phyloP scores from a whole-genome alignment of 441 rosid species.

The Erodium texanum region DNA sequence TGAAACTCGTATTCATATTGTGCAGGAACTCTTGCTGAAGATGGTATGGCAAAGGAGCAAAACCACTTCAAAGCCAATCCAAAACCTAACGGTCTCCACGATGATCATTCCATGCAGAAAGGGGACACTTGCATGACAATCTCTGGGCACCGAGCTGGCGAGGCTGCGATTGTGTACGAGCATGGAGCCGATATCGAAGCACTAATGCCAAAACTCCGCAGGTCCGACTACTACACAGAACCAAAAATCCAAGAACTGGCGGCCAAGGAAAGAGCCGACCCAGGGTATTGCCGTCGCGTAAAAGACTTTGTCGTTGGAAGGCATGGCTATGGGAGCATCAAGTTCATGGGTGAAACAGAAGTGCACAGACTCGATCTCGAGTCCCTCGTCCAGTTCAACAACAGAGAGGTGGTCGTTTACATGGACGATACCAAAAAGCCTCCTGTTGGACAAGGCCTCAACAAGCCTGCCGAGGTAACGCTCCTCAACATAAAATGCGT shows the following conservation, averaged over 20 bases:
- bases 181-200: constrained; percentile 87
- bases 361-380: constrained; percentile 76
- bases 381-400: constrained; percentile 67
- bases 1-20: too few species aligned
- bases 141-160: constrained; percentile 67
- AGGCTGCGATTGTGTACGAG: constrained; percentile 82
- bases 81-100: constrained; percentile 44
- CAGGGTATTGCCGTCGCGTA: constrained; percentile 63
- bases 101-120: constrained; percentile 38
- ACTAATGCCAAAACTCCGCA: constrained; percentile 70
- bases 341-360: constrained; percentile 81
- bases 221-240: constrained; percentile 76
- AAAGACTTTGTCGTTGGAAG: constrained; percentile 82
- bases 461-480: constrained; percentile 85
- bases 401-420: constrained; percentile 86
- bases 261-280: constrained; percentile 77
- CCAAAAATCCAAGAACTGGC: constrained; percentile 88
- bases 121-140: constrained; percentile 51
- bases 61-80: constrained; percentile 33
- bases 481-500: constrained; percentile 86
- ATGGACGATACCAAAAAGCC: constrained; percentile 86
- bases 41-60: constrained; percentile 39
- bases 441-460: constrained; percentile 85
- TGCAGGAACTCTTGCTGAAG: constrained; percentile 28
- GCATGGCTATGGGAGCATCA: constrained; percentile 78